Percentiles rank a stretch among this genome's conserved stretches.
Evolutionary conservation across 176 grass and related monocot genomes (phyloP).

Genomic region (Chrysopogon serrulatus): DNA sequence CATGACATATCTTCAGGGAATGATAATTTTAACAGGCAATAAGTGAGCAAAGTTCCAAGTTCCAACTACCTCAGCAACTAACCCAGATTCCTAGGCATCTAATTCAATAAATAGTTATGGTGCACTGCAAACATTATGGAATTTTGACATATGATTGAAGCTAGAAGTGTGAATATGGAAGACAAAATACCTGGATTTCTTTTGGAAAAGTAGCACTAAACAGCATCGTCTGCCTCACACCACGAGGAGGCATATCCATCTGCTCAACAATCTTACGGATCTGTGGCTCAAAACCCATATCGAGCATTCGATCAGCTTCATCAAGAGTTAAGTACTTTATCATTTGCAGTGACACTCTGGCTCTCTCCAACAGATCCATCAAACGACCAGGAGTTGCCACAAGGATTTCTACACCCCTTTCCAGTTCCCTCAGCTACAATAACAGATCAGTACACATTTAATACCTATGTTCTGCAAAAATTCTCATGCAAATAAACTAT

Average conservation of each 20-base stretch:
- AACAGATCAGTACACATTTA: slow-evolving; percentile 2
- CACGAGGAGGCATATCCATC: slow-evolving; percentile 83
- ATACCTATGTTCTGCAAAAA: neutral
- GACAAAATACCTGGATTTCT: slow-evolving; percentile 71
- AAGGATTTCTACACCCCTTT: slow-evolving; percentile 94
- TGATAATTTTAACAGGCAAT: neutral
- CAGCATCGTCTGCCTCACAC: slow-evolving; percentile 89
- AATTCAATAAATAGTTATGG: neutral
- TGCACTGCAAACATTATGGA: neutral
- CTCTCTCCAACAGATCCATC: slow-evolving; percentile 91
- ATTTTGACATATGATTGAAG: neutral
- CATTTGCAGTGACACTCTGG: slow-evolving; percentile 86
- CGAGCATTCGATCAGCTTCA: slow-evolving; percentile 97
- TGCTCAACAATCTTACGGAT: slow-evolving; percentile 95
- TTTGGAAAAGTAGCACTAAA: slow-evolving; percentile 98
- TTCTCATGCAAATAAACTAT: neutral
- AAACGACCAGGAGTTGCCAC: slow-evolving; percentile 97
- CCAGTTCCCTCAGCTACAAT: slow-evolving; percentile 77
- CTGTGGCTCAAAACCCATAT: slow-evolving; percentile 98
- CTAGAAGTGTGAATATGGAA: neutral
- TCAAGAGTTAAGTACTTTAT: slow-evolving; percentile 83
- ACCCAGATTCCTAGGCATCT: neutral
- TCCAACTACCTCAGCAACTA: neutral
- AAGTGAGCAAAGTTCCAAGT: neutral
- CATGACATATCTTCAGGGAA: neutral